Evolutionary conservation across 2,329 filamentous ascomycete genomes (phyloP).

Genomic region (Diaporthe citriasiana): DNA sequence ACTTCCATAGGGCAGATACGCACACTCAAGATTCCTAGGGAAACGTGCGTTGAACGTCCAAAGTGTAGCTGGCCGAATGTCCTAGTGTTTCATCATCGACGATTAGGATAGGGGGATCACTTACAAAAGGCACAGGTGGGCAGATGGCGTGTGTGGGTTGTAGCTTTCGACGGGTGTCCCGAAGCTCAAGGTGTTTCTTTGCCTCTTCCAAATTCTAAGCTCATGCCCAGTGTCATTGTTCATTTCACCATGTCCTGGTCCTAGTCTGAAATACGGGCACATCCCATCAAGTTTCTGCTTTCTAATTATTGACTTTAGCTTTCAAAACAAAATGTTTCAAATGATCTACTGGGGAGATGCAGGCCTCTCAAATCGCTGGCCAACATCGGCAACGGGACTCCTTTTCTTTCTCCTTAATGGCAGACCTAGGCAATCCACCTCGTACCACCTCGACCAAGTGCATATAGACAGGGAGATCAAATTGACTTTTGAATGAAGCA

Average conservation of each 20-base stretch:
- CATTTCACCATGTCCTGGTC: neutral
- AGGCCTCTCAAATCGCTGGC: neutral
- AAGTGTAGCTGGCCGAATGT: neutral
- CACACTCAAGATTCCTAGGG: neutral
- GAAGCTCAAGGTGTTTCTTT: neutral
- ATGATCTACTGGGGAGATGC: neutral
- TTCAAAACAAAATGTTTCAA: neutral
- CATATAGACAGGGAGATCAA: neutral
- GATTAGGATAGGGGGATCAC: neutral
- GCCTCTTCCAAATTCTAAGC: neutral
- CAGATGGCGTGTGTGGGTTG: neutral
- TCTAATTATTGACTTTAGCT: neutral
- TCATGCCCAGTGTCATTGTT: neutral
- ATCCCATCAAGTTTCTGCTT: neutral
- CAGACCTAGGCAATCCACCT: neutral
- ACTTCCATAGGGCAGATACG: neutral
- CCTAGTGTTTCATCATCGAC: neutral
- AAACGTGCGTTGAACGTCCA: neutral
- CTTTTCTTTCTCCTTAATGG: neutral
- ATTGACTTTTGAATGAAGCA: too few species aligned
- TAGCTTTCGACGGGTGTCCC: neutral
- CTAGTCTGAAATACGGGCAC: neutral
- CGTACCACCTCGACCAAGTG: neutral
- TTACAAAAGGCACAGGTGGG: neutral
- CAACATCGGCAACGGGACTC: neutral